Evolutionary conservation across 2,329 filamentous ascomycete genomes (phyloP).

Genomic region (Lasiodiplodia theobromae): DNA sequence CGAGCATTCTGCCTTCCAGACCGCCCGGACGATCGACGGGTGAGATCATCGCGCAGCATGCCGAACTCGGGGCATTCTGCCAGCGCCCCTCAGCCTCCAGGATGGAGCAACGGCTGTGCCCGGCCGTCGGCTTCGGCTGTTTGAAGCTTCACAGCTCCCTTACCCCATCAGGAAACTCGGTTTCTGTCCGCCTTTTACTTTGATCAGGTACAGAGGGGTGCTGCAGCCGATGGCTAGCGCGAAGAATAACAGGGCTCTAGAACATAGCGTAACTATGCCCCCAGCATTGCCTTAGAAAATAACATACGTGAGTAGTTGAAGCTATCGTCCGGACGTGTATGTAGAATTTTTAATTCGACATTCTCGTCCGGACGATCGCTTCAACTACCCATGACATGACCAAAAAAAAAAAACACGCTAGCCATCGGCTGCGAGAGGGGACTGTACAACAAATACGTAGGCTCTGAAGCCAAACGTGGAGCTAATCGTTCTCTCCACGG

Average conservation of each 20-base stretch:
- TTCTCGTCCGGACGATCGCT: too few relatives aligned
- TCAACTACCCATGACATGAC: too few relatives aligned
- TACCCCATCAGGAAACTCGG: constrained; percentile 15
- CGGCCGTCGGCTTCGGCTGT: constrained; percentile 9
- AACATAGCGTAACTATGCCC: too few relatives aligned
- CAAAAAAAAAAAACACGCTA: too few relatives aligned
- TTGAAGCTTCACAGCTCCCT: background rate
- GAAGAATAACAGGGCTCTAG: too few relatives aligned
- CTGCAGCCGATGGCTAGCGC: too few relatives aligned
- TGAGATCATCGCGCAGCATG: constrained; percentile 13
- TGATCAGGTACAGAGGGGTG: too few relatives aligned
- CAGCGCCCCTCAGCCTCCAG: constrained; percentile 12
- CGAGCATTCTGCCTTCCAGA: background rate
- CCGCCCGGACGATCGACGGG: constrained; percentile 8
- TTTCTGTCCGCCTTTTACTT: background rate
- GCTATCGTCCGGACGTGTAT: too few relatives aligned
- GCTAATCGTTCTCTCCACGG: background rate
- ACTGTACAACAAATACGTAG: background rate
- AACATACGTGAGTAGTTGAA: too few relatives aligned
- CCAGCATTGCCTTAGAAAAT: too few relatives aligned
- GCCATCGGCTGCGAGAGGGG: too few relatives aligned
- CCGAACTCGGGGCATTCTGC: constrained; percentile 2
- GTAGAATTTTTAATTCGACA: too few relatives aligned
- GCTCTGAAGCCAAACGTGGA: background rate
- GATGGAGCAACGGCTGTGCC: constrained; percentile 6